These are phyloP conservation scores for Hyphopichia burtonii DNA, from an alignment of 1,139 yeast genomes.

Conservation along the genomic window DNA sequence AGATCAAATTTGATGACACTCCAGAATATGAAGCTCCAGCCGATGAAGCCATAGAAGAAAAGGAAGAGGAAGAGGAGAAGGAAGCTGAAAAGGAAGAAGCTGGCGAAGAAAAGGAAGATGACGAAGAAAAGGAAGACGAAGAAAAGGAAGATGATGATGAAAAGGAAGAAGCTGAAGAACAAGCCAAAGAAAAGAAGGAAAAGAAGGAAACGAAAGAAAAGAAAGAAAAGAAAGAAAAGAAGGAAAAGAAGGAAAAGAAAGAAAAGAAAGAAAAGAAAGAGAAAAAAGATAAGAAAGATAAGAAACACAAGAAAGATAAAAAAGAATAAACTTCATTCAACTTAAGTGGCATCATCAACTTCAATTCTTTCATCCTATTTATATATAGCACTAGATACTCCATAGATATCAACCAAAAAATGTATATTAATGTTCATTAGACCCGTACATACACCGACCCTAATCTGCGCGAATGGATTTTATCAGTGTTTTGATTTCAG, in stretches of 20 bases:
- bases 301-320: slow-evolving; percentile 10
- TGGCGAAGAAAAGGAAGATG: slow-evolving; percentile 13
- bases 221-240: slow-evolving; percentile 9
- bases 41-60: slow-evolving; percentile 12
- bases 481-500: neutral
- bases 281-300: slow-evolving; percentile 8
- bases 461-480: neutral
- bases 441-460: too few relatives aligned
- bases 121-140: slow-evolving; percentile 13
- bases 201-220: slow-evolving; percentile 22
- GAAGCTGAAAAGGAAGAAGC: slow-evolving; percentile 15
- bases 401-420: neutral
- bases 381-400: neutral
- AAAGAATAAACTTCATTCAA: too few relatives aligned
- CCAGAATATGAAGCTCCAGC: slow-evolving; percentile 11
- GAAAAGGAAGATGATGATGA: slow-evolving; percentile 8
- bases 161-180: slow-evolving; percentile 8
- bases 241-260: slow-evolving; percentile 18
- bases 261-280: slow-evolving; percentile 17
- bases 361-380: neutral
- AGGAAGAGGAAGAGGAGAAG: slow-evolving; percentile 12
- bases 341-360: neutral
- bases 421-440: neutral
- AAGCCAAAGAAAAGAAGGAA: slow-evolving; percentile 28
- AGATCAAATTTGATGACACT: slow-evolving; percentile 30